Evolutionary conservation across 192 early-diverging fungal genomes (phyloP).

Genomic region (Hyaloraphidium curvatum): DNA sequence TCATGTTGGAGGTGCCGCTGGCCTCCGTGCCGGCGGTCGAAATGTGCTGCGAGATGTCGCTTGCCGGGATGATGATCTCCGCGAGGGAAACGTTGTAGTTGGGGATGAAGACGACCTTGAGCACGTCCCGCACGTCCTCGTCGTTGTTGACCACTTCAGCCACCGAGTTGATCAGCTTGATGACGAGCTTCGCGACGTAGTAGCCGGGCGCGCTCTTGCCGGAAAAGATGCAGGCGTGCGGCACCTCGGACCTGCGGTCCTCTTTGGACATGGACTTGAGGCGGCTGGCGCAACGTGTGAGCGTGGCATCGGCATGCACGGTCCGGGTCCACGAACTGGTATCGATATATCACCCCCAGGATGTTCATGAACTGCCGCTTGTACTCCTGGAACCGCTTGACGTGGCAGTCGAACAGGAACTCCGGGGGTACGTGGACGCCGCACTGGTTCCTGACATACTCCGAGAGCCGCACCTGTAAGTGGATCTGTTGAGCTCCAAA

Average conservation of each 20-base stretch:
- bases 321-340: slow-evolving; percentile 28
- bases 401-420: slow-evolving; percentile 87
- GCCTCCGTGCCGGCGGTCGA: slow-evolving; percentile 98
- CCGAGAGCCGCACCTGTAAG: slow-evolving; percentile 42
- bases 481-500: not conserved
- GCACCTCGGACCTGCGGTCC: slow-evolving; percentile 44
- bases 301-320: not conserved
- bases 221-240: slow-evolving; percentile 83
- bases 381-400: slow-evolving; percentile 75
- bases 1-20: slow-evolving; percentile 95
- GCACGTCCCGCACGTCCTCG: slow-evolving; percentile 48
- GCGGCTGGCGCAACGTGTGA: not conserved
- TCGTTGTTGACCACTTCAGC: slow-evolving; percentile 78
- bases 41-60: slow-evolving; percentile 98
- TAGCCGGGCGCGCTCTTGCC: slow-evolving; percentile 97
- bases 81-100: slow-evolving; percentile 98
- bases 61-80: slow-evolving; percentile 56
- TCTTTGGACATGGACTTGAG: slow-evolving; percentile 60
- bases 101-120: slow-evolving; percentile 91
- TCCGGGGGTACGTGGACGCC: slow-evolving; percentile 59
- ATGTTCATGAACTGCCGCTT: slow-evolving; percentile 99
- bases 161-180: slow-evolving; percentile 96
- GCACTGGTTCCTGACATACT: slow-evolving; percentile 51
- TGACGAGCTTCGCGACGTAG: slow-evolving; percentile 95
- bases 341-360: slow-evolving; percentile 83